These are phyloP conservation scores for Coleophoma cylindrospora DNA, from an alignment of 2,329 filamentous ascomycete genomes.

Conservation along the genomic window DNA sequence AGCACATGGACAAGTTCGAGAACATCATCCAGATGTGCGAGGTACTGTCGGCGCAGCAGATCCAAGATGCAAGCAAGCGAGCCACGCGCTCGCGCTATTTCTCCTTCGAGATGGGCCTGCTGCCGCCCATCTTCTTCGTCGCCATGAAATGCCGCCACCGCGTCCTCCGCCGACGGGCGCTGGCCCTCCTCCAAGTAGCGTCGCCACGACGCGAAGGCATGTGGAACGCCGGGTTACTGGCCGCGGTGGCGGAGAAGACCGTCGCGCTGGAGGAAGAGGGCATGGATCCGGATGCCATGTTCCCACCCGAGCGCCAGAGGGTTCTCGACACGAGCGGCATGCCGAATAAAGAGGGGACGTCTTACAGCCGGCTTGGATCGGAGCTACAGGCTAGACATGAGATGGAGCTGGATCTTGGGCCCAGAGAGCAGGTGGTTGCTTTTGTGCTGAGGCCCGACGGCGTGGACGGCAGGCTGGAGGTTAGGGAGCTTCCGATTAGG, in stretches of 20 bases:
- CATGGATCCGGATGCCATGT: not conserved
- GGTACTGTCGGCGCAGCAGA: constrained; percentile 5
- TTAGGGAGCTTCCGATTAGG: not conserved
- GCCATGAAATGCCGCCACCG: constrained; percentile 7
- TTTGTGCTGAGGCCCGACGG: not conserved
- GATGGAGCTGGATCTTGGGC: not conserved
- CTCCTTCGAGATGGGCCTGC: constrained; percentile 36
- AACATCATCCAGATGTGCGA: constrained; percentile 18
- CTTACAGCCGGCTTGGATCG: too few species aligned
- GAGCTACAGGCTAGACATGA: not conserved
- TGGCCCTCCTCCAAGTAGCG: constrained; percentile 20
- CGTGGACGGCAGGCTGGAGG: not conserved
- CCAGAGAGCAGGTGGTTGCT: not conserved
- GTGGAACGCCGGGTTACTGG: not conserved
- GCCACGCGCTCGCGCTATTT: constrained; percentile 19
- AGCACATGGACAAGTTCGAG: not conserved
- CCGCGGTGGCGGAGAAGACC: not conserved
- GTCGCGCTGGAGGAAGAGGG: not conserved
- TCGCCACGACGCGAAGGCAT: not conserved
- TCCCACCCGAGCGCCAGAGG: not conserved
- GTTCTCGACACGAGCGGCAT: not conserved
- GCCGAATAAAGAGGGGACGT: not conserved
- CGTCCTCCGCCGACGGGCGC: not conserved
- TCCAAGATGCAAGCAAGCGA: constrained; percentile 1
- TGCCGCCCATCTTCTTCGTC: constrained; percentile 37